Evolutionary conservation across 345 rosid genomes (phyloP).

Genomic region (Isatis tinctoria): DNA sequence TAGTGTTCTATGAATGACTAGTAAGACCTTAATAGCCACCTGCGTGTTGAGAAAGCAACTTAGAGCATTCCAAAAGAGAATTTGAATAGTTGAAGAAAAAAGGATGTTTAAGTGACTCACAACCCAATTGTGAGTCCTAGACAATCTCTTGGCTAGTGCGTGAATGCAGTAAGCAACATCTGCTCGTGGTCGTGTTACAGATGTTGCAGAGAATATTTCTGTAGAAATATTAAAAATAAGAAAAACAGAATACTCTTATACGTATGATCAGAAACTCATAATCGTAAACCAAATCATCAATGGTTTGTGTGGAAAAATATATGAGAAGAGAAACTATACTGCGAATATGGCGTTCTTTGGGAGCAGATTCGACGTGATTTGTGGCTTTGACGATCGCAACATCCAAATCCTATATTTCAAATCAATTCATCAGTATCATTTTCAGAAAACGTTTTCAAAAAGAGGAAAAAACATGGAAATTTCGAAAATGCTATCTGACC

Average conservation of each 20-base stretch:
- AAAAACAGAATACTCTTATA: not conserved
- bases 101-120: slow-evolving; percentile 33
- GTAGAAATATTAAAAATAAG: slow-evolving; percentile 17
- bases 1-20: slow-evolving; percentile 92
- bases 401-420: slow-evolving; percentile 69
- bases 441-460: not conserved
- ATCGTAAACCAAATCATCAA: not conserved
- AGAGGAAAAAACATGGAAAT: not conserved
- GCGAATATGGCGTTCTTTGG: slow-evolving; percentile 83
- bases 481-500: slow-evolving; percentile 37
- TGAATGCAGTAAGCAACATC: slow-evolving; percentile 99
- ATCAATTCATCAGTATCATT: not conserved
- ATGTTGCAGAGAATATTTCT: slow-evolving; percentile 85
- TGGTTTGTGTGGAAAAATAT: not conserved
- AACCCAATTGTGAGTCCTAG: slow-evolving; percentile 93
- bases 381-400: slow-evolving; percentile 92
- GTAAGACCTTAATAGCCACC: slow-evolving; percentile 90
- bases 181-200: slow-evolving; percentile 83
- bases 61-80: not conserved
- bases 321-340: slow-evolving; percentile 36
- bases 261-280: not conserved
- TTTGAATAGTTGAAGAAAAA: not conserved
- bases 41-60: slow-evolving; percentile 20
- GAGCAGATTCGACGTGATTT: slow-evolving; percentile 88
- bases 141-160: slow-evolving; percentile 75